Percentiles rank a stretch among this genome's conserved stretches.
phyloP scores from a whole-genome alignment of 768 basidiomycete genomes.

The Collybia mongolica region DNA sequence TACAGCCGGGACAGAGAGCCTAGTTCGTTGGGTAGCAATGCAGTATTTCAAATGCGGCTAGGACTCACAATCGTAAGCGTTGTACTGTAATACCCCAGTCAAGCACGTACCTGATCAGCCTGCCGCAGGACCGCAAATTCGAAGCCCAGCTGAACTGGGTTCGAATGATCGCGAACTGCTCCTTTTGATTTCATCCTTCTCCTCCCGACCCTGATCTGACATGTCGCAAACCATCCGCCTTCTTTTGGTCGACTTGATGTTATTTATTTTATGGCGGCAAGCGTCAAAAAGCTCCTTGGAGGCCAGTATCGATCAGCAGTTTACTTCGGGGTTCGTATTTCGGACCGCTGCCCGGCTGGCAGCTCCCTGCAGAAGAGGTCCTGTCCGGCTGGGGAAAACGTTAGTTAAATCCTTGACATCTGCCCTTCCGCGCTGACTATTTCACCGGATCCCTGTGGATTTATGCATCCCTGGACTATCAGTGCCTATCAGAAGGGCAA shows the following conservation, averaged over 20 bases:
- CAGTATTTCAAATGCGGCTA: too few species aligned
- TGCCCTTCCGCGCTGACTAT: background rate
- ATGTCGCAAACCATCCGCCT: slow-evolving; percentile 13
- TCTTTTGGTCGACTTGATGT: slow-evolving; percentile 16
- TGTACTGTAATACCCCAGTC: background rate
- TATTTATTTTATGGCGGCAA: slow-evolving; percentile 19
- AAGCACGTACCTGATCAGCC: slow-evolving; percentile 17
- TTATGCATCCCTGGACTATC: slow-evolving; percentile 6
- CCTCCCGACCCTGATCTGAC: slow-evolving; percentile 12
- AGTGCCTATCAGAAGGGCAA: slow-evolving; percentile 8
- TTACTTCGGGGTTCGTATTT: slow-evolving; percentile 15
- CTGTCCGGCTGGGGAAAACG: slow-evolving; percentile 11
- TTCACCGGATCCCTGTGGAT: slow-evolving; percentile 5
- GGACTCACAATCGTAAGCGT: too few species aligned
- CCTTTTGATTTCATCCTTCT: slow-evolving; percentile 13
- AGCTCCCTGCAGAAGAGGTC: background rate
- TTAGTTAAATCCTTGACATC: slow-evolving; percentile 5
- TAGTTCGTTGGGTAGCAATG: too few species aligned
- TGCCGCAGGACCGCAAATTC: slow-evolving; percentile 4
- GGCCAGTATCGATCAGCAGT: slow-evolving; percentile 18
- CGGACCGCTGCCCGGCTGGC: slow-evolving; percentile 12
- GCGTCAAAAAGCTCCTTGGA: slow-evolving; percentile 22
- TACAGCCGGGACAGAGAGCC: too few species aligned
- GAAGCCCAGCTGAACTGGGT: slow-evolving; percentile 9
- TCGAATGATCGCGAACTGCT: slow-evolving; percentile 14